Conservation (phyloP, 2,329 filamentous ascomycete species). For the Cladophialophora psammophila region DNA sequence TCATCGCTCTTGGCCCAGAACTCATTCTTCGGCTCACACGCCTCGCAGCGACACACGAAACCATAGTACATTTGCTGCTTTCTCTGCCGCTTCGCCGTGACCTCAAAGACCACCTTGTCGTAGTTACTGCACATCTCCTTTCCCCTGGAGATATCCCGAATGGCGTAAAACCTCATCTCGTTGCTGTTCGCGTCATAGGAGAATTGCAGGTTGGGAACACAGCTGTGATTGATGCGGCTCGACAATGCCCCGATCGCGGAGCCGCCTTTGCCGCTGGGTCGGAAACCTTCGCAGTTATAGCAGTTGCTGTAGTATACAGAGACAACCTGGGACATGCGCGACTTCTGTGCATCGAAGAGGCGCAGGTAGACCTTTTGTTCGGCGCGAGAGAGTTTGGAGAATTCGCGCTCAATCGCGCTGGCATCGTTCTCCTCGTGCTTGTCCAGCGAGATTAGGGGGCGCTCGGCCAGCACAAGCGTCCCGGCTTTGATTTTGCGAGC, state of each 20-base stretch:
- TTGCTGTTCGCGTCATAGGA: conserved; percentile 29
- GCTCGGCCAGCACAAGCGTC: conserved; percentile 35
- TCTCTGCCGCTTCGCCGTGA: conserved; percentile 17
- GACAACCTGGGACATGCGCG: conserved; percentile 31
- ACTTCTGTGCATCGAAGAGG: conserved; percentile 38
- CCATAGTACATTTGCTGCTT: conserved; percentile 38
- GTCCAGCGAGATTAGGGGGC: conserved; percentile 33
- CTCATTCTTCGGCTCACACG: conserved; percentile 33
- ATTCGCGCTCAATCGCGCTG: conserved; percentile 24
- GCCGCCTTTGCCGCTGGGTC: conserved; percentile 25
- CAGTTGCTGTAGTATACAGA: conserved; percentile 41
- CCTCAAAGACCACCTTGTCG: conserved; percentile 33
- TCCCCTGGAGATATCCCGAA: conserved; percentile 36
- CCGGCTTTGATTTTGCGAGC: conserved; percentile 37
- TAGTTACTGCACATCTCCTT: conserved; percentile 38
- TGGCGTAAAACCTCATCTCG: conserved; percentile 36
- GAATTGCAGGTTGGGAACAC: conserved; percentile 38
- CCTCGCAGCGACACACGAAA: conserved; percentile 37
- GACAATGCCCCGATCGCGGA: conserved; percentile 35
- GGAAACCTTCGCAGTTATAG: conserved; percentile 36
- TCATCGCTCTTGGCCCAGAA: conserved; percentile 39
- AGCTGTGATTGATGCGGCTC: conserved; percentile 39
- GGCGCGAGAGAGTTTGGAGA: conserved; percentile 21
- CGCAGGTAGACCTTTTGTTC: conserved; percentile 31
- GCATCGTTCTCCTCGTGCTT: conserved; percentile 31